Evolutionary conservation across 306 rosid species (phyloP), one percentile per base, ranked within the genome.

Genomic region (Fagus sylvatica): DNA sequence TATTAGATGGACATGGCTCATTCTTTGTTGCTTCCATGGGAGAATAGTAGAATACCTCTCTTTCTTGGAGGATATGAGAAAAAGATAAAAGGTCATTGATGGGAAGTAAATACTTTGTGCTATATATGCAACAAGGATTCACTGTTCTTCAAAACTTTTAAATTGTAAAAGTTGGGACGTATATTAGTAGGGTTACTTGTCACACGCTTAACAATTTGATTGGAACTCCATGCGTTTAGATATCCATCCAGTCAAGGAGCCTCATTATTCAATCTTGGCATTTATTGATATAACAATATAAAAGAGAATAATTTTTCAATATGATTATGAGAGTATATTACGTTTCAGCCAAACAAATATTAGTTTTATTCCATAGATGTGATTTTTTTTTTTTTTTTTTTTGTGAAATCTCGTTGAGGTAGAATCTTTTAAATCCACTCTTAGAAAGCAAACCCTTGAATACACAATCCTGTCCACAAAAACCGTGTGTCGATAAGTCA

Each of bases 1-100:
- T 66, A 22, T 74, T 71, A 64, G 61, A 30, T 17, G 33, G 53
- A 2, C 48, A 72, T 53, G 82, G 53, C 53, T 84, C 80, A 6
- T 61, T 78, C 71, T 69, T 82, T 22, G 17, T 66, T 53, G 69
- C 74, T 81, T 81, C 88, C 92, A 91, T 91, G 48, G 74, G 30
- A 71, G 82, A 62, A 49, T 32, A 15, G 28, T 22, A 22, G 28
- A 22, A 22, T 22, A 6, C 11, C 40, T 62, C 12, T 61, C 69
- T 55, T 64, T 61, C 65, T 68, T 78, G 71, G 30, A 46, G 65
- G 53, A 59, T 70, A 60, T 74, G 75, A 41, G 28, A 74, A 59
- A 40, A 7, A 16, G 49, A 61, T 75, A 70, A 74, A 79, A 72
- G 74, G 70, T 36, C 17, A 74, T 79, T 43, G 76, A 41, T 37